phyloP scores from a whole-genome alignment of 345 rosid species.

The Eucalyptus brandiana region DNA sequence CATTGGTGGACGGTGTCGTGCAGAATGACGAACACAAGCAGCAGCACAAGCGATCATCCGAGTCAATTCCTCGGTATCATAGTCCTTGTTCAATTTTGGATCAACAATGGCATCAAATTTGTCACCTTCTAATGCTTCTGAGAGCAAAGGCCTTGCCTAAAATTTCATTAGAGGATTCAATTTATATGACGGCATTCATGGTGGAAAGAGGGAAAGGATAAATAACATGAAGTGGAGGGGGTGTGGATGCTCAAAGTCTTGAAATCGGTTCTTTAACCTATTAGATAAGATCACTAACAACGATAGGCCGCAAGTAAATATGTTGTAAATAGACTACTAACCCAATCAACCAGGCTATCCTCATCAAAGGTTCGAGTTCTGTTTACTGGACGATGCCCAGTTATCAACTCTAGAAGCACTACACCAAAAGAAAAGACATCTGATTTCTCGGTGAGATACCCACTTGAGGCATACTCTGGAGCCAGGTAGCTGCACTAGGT shows the following conservation, averaged over 20 bases:
- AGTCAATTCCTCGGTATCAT: conserved; percentile 38
- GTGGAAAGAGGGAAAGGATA: not conserved
- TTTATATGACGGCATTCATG: not conserved
- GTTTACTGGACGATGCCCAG: conserved; percentile 62
- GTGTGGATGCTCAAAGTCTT: not conserved
- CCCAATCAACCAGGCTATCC: conserved; percentile 89
- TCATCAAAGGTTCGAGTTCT: conserved; percentile 31
- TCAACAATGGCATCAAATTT: conserved; percentile 47
- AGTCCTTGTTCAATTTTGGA: conserved; percentile 32
- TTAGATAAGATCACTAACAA: not conserved
- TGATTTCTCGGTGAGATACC: conserved; percentile 73
- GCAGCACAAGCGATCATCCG: conserved; percentile 76
- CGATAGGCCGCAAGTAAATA: not conserved
- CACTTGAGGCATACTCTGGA: conserved; percentile 83
- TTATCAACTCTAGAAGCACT: conserved; percentile 77
- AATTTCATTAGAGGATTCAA: not conserved
- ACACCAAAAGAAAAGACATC: conserved; percentile 83
- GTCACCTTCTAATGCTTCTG: conserved; percentile 32
- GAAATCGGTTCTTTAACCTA: not conserved
- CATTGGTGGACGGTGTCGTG: conserved; percentile 61
- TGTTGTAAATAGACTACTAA: conserved; percentile 2
- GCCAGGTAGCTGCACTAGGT: conserved; percentile 54
- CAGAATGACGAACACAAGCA: conserved; percentile 67
- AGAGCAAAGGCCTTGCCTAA: conserved; percentile 72
- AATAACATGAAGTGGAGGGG: not conserved